These are phyloP conservation scores for Backusella australiensis DNA, from an alignment of 192 early-diverging fungal species.

Conservation along the genomic window DNA sequence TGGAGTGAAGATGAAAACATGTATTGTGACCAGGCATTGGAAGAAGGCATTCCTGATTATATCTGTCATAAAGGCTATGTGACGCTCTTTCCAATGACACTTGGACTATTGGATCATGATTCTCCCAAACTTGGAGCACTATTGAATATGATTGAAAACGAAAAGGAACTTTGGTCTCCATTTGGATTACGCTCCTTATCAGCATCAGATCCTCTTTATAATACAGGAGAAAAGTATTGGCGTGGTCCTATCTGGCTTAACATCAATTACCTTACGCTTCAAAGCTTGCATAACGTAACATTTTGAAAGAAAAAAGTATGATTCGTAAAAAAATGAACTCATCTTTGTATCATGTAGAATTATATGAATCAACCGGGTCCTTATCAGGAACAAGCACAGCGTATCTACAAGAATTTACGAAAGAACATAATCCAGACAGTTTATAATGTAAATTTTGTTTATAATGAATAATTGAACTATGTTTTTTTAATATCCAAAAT, in stretches of 20 bases:
- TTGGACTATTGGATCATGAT: constrained; percentile 68
- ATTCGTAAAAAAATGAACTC: not conserved
- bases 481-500: not conserved
- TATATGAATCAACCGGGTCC: constrained; percentile 61
- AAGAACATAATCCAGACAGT: constrained; percentile 77
- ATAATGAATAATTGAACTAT: not conserved
- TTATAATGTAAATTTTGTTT: constrained; percentile 49
- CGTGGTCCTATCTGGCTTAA: constrained; percentile 93
- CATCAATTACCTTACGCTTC: constrained; percentile 83
- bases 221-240: constrained; percentile 93
- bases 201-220: constrained; percentile 57
- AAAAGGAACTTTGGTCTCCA: constrained; percentile 79
- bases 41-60: constrained; percentile 42
- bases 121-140: constrained; percentile 69
- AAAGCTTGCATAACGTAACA: constrained; percentile 26
- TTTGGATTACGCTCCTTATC: constrained; percentile 74
- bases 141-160: constrained; percentile 75
- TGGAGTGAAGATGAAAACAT: constrained; percentile 62
- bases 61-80: constrained; percentile 77
- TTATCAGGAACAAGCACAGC: constrained; percentile 60
- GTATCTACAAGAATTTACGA: constrained; percentile 74
- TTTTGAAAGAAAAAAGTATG: too few species aligned
- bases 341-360: constrained; percentile 33
- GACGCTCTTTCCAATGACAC: constrained; percentile 78
- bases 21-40: constrained; percentile 64